phyloP scores from a whole-genome alignment of 2,329 filamentous ascomycete genomes.

The Cercospora brassicicola region DNA sequence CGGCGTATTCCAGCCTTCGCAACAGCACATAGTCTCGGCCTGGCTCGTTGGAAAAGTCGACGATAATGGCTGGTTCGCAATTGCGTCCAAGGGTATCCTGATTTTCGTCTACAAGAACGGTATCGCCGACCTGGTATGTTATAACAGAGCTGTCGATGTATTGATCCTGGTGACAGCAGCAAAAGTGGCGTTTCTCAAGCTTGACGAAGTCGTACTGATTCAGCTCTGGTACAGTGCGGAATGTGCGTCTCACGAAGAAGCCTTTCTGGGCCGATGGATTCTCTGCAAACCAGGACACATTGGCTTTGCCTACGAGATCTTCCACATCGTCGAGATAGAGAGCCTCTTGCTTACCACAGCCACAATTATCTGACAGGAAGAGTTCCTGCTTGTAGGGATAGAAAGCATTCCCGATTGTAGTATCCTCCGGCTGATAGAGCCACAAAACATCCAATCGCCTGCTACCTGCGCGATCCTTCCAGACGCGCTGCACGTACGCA shows the following conservation, averaged over 20 bases:
- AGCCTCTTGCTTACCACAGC: slow-evolving; percentile 56
- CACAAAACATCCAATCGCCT: slow-evolving; percentile 65
- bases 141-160: slow-evolving; percentile 13
- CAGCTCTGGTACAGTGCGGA: slow-evolving; percentile 53
- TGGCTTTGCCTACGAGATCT: slow-evolving; percentile 59
- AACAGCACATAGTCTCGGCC: slow-evolving; percentile 31
- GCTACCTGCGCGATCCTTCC: slow-evolving; percentile 39
- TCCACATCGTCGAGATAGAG: slow-evolving; percentile 58
- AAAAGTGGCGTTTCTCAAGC: slow-evolving; percentile 56
- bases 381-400: slow-evolving; percentile 73
- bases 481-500: slow-evolving; percentile 64
- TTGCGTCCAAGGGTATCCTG: slow-evolving; percentile 31
- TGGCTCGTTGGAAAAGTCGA: slow-evolving; percentile 42
- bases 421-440: slow-evolving; percentile 72
- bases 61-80: slow-evolving; percentile 62
- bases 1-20: slow-evolving; percentile 17
- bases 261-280: slow-evolving; percentile 49
- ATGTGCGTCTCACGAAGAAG: slow-evolving; percentile 71
- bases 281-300: slow-evolving; percentile 59
- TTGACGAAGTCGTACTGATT: slow-evolving; percentile 59
- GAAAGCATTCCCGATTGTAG: slow-evolving; percentile 64
- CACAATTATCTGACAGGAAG: slow-evolving; percentile 75
- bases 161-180: slow-evolving; percentile 35
- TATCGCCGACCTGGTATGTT: slow-evolving; percentile 57
- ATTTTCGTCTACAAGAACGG: slow-evolving; percentile 54